A percentile compares a stretch with the other conserved stretches of the same genome.
Conservation (phyloP, 257 asterid genomes). For the Ocimum tenuiflorum region DNA sequence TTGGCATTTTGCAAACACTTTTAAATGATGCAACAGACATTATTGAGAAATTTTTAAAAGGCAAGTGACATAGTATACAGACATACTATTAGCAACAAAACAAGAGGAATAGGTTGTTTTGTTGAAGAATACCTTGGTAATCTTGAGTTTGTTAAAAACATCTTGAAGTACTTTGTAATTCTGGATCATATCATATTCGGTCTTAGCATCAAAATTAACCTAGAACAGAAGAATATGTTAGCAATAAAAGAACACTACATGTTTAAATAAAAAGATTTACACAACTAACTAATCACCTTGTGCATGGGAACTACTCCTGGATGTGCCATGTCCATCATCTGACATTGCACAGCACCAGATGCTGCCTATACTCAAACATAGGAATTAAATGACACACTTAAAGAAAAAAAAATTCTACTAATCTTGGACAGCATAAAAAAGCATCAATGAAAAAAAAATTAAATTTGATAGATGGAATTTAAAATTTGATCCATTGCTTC, state of each 20-base stretch:
- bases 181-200: conserved; percentile 88
- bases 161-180: conserved; percentile 96
- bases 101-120: neutral
- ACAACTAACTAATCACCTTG: conserved; percentile 39
- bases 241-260: conserved; percentile 1
- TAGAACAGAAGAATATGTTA: conserved; percentile 24
- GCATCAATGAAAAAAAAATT: neutral
- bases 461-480: too few species aligned
- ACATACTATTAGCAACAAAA: too few species aligned
- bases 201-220: conserved; percentile 90
- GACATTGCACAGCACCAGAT: conserved; percentile 93
- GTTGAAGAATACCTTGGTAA: conserved; percentile 49
- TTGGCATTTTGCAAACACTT: neutral
- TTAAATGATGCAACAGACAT: neutral
- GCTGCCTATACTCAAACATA: conserved; percentile 46
- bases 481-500: too few species aligned
- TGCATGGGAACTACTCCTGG: conserved; percentile 94
- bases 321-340: conserved; percentile 84
- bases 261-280: neutral
- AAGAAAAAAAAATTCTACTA: neutral
- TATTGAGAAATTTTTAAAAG: too few species aligned
- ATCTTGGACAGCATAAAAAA: neutral
- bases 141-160: conserved; percentile 79
- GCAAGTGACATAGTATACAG: too few species aligned
- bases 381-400: neutral